Base-by-base conservation (phyloP, 495 filamentous ascomycete species). In the Xylaria scruposa region DNA sequence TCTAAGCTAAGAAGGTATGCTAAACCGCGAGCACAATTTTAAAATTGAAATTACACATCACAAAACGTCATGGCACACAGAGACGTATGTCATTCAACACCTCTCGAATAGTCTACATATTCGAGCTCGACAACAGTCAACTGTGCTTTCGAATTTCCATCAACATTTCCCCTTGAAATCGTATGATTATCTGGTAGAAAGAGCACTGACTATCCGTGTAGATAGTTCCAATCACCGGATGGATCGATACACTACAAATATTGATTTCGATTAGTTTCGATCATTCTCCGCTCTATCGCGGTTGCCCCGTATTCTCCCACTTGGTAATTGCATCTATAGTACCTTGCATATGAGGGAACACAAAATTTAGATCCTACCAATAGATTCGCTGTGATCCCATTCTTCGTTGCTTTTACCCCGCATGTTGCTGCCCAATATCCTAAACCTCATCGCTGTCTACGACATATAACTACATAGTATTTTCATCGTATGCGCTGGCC, bases 21-120 rank as follows among this genome's bases (percentile, higher is more conserved):
- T n/a, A 0, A 53, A 13, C 1, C 2, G 2, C 19, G n/a, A 1
- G 0, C 3, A 3, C 12, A 10, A 2, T 21, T 17, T 21, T 3
- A 21, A 1, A 21, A 21, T 51, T 49, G n/a, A 51, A 26, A 26
- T 4, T 26, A 53, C 10, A 21, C 19, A 21, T n/a, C n/a, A 51
- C 12, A 24, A 24, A 21, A 51, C 7, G n/a, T 51, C n/a, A 21
- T 21, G n/a, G 47, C n/a, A 51, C 21, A 24, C 3, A 51, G 47
- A 51, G 2, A 17, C 19, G 17, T 17, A 19, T 47, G 17, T 4
- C 17, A 47, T 47, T 47, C 19, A 3, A 5, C 42, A 17, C 42
- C 42, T 46, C 13, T 46, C 42, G 15, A 46, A 17, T 3, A 44
- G 13, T 44, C 4, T 4, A 4, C 13, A 42, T 42, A 13, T 13